phyloP scores from a whole-genome alignment of 768 basidiomycete genomes.

The Leccinum aurantiacum region DNA sequence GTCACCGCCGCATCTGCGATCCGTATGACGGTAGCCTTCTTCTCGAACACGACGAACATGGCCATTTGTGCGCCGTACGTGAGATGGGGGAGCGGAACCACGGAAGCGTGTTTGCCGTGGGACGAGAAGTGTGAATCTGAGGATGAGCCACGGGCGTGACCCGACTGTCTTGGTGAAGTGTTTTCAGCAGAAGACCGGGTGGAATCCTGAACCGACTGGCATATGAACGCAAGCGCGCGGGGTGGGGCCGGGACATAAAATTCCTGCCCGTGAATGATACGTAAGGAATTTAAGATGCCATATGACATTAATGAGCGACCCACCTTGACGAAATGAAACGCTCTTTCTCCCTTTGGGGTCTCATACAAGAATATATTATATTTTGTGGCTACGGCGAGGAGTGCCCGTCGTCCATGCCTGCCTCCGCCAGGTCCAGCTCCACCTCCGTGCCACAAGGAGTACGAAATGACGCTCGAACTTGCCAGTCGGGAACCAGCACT shows the following conservation, averaged over 20 bases:
- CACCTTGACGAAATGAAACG: constrained; percentile 79
- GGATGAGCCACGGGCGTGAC: constrained; percentile 46
- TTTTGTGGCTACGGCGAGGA: constrained; percentile 78
- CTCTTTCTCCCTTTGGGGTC: constrained; percentile 78
- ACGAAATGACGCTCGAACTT: constrained; percentile 58
- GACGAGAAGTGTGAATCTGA: constrained; percentile 37
- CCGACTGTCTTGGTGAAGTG: constrained; percentile 23
- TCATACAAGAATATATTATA: constrained; percentile 73
- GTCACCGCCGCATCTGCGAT: constrained; percentile 77
- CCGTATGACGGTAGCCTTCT: constrained; percentile 83
- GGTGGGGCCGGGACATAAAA: constrained; percentile 78
- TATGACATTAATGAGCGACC: neutral
- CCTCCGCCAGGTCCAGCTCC: constrained; percentile 42
- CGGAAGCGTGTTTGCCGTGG: constrained; percentile 26
- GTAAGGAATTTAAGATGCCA: neutral
- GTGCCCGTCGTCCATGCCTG: constrained; percentile 45
- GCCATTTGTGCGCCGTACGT: constrained; percentile 71
- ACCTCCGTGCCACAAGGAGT: constrained; percentile 68
- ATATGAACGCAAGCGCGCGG: constrained; percentile 65
- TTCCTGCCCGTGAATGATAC: constrained; percentile 48
- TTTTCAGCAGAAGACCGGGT: constrained; percentile 45
- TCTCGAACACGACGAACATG: constrained; percentile 84
- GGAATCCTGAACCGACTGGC: constrained; percentile 61
- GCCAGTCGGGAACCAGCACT: constrained; percentile 61
- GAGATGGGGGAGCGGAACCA: constrained; percentile 34